phyloP scores from a whole-genome alignment of 305 asterid species.

The Solanum hybrid region DNA sequence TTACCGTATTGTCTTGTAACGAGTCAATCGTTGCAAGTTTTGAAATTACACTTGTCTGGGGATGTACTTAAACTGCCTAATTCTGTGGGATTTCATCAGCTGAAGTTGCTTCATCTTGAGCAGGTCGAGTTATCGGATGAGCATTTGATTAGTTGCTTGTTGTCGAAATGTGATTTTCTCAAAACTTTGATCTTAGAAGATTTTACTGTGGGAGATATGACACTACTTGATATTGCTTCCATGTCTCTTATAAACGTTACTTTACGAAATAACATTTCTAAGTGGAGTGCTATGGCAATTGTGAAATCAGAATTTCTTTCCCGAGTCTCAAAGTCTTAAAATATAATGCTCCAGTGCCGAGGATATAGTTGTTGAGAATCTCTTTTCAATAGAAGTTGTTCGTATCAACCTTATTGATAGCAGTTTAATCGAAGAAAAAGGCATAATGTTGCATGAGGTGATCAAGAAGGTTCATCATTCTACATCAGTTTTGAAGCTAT shows the following conservation, averaged over 20 bases:
- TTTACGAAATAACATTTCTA: neutral
- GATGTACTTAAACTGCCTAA: neutral
- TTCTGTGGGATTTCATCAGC: neutral
- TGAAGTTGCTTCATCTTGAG: neutral
- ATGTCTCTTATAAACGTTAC: neutral
- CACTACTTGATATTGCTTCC: neutral
- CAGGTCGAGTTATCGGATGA: neutral
- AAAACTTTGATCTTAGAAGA: neutral
- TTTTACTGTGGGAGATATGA: neutral
- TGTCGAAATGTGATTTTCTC: neutral
- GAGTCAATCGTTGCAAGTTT: neutral
- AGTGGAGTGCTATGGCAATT: neutral
- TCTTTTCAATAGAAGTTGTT: neutral
- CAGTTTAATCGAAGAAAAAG: neutral
- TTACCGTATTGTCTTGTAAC: slow-evolving; percentile 1
- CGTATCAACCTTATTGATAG: neutral
- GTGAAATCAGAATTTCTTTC: neutral
- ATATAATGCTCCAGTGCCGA: neutral
- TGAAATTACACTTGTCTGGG: neutral
- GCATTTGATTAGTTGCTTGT: neutral
- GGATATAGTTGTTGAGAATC: neutral
- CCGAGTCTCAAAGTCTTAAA: neutral
- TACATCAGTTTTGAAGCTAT: neutral
- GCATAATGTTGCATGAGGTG: neutral
- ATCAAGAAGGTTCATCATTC: neutral